Evolutionary conservation across 371 early-diverging fungal species (phyloP).

Genomic region (Apophysomyces variabilis): DNA sequence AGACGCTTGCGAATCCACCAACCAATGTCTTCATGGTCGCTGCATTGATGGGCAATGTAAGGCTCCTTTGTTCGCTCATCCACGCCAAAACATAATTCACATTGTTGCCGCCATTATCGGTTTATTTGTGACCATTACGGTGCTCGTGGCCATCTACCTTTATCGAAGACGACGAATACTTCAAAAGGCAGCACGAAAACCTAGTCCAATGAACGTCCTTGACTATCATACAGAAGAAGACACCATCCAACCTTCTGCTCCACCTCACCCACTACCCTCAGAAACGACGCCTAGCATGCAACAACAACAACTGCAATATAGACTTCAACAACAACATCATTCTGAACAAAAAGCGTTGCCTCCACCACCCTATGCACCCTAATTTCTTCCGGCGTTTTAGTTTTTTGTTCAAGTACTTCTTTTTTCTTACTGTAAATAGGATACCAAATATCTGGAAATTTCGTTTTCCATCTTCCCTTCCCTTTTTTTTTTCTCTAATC

Average conservation of each 20-base stretch:
- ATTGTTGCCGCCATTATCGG: conserved; percentile 21
- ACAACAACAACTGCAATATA: conserved; percentile 30
- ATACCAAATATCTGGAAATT: neutral
- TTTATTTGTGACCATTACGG: conserved; percentile 15
- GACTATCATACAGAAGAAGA: conserved; percentile 10
- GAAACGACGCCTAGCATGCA: conserved; percentile 28
- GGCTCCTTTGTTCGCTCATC: neutral
- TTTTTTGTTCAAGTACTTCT: neutral
- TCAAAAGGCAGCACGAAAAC: neutral
- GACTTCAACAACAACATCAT: conserved; percentile 27
- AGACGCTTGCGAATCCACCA: conserved; percentile 22
- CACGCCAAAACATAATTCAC: conserved; percentile 13
- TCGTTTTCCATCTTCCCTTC: neutral
- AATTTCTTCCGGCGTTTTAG: neutral
- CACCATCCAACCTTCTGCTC: conserved; percentile 1
- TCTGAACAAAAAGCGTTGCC: conserved; percentile 15
- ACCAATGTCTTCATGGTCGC: conserved; percentile 21
- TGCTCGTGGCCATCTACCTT: conserved; percentile 11
- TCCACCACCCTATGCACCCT: conserved; percentile 34
- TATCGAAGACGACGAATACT: conserved; percentile 11
- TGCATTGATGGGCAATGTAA: conserved; percentile 25
- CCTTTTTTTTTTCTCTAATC: neutral
- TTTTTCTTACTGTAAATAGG: neutral
- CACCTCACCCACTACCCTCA: neutral
- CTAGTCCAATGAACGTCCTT: neutral